phyloP scores from a whole-genome alignment of 768 basidiomycete species.

The Baorangia bicolor region DNA sequence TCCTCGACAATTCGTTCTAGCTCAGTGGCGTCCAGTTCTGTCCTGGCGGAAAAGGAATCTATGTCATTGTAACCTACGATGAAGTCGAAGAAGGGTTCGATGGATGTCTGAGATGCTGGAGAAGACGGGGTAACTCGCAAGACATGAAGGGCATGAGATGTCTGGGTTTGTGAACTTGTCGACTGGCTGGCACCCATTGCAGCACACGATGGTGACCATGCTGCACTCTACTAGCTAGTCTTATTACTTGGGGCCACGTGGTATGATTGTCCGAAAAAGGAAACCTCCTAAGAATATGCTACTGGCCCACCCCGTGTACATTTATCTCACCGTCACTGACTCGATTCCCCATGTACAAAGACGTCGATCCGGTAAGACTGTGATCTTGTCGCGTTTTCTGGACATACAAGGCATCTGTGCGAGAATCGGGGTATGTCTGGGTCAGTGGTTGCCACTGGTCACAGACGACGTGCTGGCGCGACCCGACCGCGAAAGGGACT shows the following conservation, averaged over 20 bases:
- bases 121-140: slow-evolving; percentile 86
- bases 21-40: slow-evolving; percentile 62
- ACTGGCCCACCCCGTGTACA: too few relatives aligned
- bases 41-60: slow-evolving; percentile 46
- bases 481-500: too few relatives aligned
- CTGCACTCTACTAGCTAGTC: not conserved
- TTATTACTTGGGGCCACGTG: not conserved
- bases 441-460: too few relatives aligned
- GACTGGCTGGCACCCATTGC: slow-evolving; percentile 78
- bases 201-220: not conserved
- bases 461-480: too few relatives aligned
- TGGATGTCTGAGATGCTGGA: slow-evolving; percentile 83
- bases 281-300: not conserved
- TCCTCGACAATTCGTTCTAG: slow-evolving; percentile 81
- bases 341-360: too few relatives aligned
- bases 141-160: slow-evolving; percentile 71
- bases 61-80: slow-evolving; percentile 85
- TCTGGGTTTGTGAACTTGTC: slow-evolving; percentile 38
- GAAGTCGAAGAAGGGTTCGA: slow-evolving; percentile 95
- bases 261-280: slow-evolving; percentile 3
- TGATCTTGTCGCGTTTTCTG: too few relatives aligned
- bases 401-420: too few relatives aligned
- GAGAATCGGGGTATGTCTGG: too few relatives aligned
- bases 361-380: too few relatives aligned
- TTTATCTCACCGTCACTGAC: too few relatives aligned